These are phyloP conservation scores for Plectosphaerella sp. DNA, from an alignment of 2,329 filamentous ascomycete species.

Conservation along the genomic window DNA sequence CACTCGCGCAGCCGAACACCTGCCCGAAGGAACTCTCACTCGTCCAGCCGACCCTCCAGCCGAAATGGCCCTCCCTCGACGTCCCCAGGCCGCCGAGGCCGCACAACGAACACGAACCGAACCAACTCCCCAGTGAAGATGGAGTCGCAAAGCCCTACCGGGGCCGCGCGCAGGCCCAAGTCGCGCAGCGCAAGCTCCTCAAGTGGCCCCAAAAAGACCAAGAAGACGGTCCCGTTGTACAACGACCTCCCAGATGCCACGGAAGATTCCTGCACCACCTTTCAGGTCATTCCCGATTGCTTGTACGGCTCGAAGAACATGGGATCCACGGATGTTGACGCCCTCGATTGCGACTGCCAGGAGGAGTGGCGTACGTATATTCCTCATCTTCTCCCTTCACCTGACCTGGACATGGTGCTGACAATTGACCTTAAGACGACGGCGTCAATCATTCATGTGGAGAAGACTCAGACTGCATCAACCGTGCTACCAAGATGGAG, in stretches of 20 bases:
- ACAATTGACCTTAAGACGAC: constrained; percentile 36
- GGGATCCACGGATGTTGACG: constrained; percentile 84
- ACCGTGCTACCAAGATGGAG: constrained; percentile 96
- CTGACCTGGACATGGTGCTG: constrained; percentile 7
- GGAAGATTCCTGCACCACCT: constrained; percentile 67
- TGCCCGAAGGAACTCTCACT: background rate
- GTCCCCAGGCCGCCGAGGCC: too few relatives aligned
- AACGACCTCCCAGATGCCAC: constrained; percentile 74
- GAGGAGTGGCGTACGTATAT: constrained; percentile 85
- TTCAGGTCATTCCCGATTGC: constrained; percentile 79
- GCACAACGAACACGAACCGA: too few relatives aligned
- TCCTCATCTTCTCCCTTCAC: constrained; percentile 9
- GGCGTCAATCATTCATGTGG: constrained; percentile 80
- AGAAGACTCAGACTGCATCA: constrained; percentile 97
- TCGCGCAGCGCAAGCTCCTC: constrained; percentile 42
- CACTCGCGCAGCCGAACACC: background rate
- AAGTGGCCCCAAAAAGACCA: constrained; percentile 38
- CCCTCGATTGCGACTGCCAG: constrained; percentile 89
- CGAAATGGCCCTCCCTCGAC: background rate
- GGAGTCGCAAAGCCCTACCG: constrained; percentile 16
- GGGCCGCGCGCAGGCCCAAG: constrained; percentile 41
- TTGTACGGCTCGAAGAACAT: constrained; percentile 89
- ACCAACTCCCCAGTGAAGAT: background rate
- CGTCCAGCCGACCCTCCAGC: background rate
- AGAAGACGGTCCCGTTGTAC: constrained; percentile 63